phyloP scores from a whole-genome alignment of 75 land plant genomes.

The Sequoia sempervirens region DNA sequence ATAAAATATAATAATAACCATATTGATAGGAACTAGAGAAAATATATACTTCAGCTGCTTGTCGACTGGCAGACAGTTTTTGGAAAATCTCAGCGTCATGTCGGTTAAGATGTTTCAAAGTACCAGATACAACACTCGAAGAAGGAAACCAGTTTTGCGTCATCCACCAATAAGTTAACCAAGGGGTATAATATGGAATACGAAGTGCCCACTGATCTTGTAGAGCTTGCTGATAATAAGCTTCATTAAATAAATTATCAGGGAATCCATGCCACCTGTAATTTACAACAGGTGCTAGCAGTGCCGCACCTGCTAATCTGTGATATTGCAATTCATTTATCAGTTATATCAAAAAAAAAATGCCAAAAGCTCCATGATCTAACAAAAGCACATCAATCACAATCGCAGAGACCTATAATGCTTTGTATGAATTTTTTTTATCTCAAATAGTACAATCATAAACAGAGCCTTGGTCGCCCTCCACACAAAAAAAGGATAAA shows the following conservation, averaged over 20 bases:
- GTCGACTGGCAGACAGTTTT: neutral
- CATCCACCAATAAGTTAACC: constrained; percentile 44
- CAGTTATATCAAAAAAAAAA: neutral
- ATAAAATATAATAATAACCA: neutral
- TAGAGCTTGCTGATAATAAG: constrained; percentile 17
- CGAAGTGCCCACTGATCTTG: constrained; percentile 28
- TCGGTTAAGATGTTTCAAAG: neutral
- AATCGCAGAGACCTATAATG: neutral
- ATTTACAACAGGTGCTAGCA: constrained; percentile 44
- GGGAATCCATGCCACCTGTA: constrained; percentile 61
- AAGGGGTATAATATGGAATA: constrained; percentile 32
- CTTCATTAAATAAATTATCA: constrained; percentile 10
- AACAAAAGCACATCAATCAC: neutral
- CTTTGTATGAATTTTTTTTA: neutral
- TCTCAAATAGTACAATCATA: neutral
- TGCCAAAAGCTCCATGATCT: neutral
- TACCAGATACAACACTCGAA: constrained; percentile 5
- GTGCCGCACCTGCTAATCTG: constrained; percentile 54
- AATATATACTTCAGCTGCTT: neutral
- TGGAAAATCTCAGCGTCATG: neutral
- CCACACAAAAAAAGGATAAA: neutral
- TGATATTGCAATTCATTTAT: neutral
- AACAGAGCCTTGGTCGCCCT: neutral
- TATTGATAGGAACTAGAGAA: neutral
- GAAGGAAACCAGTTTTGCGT: constrained; percentile 48